phyloP scores from a whole-genome alignment of 495 filamentous ascomycete genomes.

The Penicillium roqueforti region DNA sequence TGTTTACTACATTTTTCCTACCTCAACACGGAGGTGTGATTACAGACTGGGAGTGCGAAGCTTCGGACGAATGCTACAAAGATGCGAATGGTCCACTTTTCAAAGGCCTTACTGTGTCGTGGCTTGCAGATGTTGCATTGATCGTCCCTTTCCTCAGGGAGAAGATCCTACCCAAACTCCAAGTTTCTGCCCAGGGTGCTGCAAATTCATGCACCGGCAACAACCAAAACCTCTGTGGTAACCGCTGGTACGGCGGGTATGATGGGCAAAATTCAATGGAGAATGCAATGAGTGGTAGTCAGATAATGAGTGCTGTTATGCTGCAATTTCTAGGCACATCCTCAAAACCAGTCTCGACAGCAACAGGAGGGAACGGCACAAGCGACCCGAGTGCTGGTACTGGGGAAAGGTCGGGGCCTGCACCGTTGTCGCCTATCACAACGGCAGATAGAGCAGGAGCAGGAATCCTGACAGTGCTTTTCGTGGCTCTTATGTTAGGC shows the following conservation, averaged over 20 bases:
- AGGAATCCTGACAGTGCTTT: conserved; percentile 54
- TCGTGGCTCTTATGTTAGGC: conserved; percentile 46
- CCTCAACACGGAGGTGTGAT: conserved; percentile 43
- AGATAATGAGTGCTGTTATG: conserved; percentile 5
- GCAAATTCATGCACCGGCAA: conserved; percentile 50
- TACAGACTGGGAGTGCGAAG: conserved; percentile 62
- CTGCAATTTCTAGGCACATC: neutral
- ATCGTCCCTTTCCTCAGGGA: conserved; percentile 31
- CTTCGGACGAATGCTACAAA: conserved; percentile 51
- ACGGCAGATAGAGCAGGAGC: conserved; percentile 55
- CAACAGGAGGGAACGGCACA: conserved; percentile 20
- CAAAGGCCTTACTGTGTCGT: conserved; percentile 69
- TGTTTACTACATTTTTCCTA: neutral
- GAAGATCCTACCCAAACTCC: neutral
- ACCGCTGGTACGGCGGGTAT: conserved; percentile 38
- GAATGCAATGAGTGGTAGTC: conserved; percentile 44
- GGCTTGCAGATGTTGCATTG: conserved; percentile 66
- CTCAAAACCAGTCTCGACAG: conserved; percentile 11
- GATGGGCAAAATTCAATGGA: conserved; percentile 43
- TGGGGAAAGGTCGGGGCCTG: neutral
- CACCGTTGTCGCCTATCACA: conserved; percentile 31
- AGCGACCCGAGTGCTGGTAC: conserved; percentile 14
- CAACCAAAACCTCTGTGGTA: conserved; percentile 42
- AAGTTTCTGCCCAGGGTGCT: conserved; percentile 1
- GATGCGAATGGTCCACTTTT: conserved; percentile 59